Base-by-base conservation (phyloP, 352 stramenopile genomes). In the Phytophthora sojae region DNA sequence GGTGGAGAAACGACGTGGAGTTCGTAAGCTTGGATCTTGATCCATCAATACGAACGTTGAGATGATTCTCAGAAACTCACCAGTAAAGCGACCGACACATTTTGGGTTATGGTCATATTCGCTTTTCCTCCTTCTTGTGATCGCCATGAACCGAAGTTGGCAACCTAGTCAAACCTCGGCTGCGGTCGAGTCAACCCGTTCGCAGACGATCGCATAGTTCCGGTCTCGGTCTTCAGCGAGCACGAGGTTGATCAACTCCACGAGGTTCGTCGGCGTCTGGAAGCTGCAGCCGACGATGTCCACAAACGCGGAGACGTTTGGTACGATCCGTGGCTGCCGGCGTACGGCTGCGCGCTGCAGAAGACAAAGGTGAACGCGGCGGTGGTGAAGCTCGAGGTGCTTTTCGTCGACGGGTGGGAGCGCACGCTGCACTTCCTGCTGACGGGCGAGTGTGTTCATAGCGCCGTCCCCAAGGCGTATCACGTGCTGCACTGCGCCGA, bases 281-380 rank as follows among this genome's bases (percentile, higher is more conserved):
- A 42, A 42, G 9, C 55, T 26, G 3, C 39, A 9, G 19, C 21
- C 37, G 58, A n/a, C 11, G 53, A n/a, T 29, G 19, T 49, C 42
- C 19, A 50, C 25, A 53, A 63, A 2, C 51, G 71, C 11, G 79
- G 74, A 6, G 66, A 83, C 11, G 54, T 79, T 26, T 75, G 75
- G 66, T 66, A 77, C 12, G 54, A 76, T 9, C 61, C 65, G 21
- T 92, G 84, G 84, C 66, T 88, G 26, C 80, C 82, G 1, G 26
- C 65, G 61, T 92, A 89, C 60, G 80, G 75, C 11, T 88, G 75
- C 45, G 72, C 56, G 7, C n/a, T 92, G 17, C 78, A 88, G 45
- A 57, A 68, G 42, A 75, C 79, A 19, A 53, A 69, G 19, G 19
- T 77, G 1, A 76, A 63, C 15, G 25, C 66, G 0, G 60, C 52